phyloP scores from a whole-genome alignment of 164 flowering plant genomes.

The Nelumbo lutea region DNA sequence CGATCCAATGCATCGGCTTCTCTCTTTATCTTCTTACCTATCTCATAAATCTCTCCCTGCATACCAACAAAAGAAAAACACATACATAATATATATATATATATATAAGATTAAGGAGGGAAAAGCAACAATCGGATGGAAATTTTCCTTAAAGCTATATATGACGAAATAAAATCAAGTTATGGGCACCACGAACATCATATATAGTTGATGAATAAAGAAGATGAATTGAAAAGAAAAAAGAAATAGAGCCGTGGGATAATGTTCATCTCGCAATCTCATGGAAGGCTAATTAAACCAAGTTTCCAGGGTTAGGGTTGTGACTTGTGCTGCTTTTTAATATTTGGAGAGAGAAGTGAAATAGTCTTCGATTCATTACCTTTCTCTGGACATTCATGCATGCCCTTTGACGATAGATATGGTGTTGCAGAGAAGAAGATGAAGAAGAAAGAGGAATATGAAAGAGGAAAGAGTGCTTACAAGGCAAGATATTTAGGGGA shows the following conservation, averaged over 20 bases:
- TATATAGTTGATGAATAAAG: too few species aligned
- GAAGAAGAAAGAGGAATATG: conserved; percentile 4
- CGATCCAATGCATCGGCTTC: conserved; percentile 49
- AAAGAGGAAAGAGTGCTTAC: conserved; percentile 29
- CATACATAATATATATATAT: not conserved
- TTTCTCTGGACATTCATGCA: conserved; percentile 83
- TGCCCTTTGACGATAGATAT: conserved; percentile 30
- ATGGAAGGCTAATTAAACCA: too few species aligned
- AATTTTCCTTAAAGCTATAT: not conserved
- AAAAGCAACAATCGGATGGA: not conserved
- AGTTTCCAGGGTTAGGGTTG: not conserved
- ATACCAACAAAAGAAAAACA: conserved; percentile 3
- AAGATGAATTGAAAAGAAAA: too few species aligned
- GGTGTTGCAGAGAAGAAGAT: conserved; percentile 19
- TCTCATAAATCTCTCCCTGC: conserved; percentile 65
- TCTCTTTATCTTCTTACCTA: conserved; percentile 77
- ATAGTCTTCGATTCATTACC: conserved; percentile 25
- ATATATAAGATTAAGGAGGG: not conserved
- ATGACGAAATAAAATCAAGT: not conserved
- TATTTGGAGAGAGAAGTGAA: not conserved
- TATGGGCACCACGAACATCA: not conserved
- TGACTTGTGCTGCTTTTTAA: not conserved
- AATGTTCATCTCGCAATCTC: too few species aligned
- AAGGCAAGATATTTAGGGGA: conserved; percentile 36
- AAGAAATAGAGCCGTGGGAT: too few species aligned